Conservation (phyloP, 2,329 filamentous ascomycete species). For the Aspergillus fumigatus region DNA sequence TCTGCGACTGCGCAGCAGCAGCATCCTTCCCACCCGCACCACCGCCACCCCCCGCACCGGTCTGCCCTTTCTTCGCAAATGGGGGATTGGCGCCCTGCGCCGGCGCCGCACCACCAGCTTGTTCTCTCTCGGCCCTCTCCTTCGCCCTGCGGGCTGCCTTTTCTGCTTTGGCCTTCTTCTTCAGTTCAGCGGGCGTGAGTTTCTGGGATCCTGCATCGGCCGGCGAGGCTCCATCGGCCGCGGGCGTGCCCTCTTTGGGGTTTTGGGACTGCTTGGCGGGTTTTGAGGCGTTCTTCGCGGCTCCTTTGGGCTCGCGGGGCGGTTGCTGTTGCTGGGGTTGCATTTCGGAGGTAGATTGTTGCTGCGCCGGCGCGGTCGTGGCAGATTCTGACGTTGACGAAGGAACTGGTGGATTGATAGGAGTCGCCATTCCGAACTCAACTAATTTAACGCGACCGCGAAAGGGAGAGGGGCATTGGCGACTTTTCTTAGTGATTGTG, state of each 20-base stretch:
- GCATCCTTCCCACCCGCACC: constrained; percentile 15
- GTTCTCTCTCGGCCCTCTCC: constrained; percentile 54
- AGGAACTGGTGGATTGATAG: constrained; percentile 17
- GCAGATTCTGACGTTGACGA: constrained; percentile 12
- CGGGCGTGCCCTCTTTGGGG: constrained; percentile 20
- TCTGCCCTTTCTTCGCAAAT: constrained; percentile 28
- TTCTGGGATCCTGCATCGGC: constrained; percentile 30
- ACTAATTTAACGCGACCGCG: constrained; percentile 15
- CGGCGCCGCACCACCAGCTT: constrained; percentile 34
- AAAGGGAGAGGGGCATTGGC: constrained; percentile 23
- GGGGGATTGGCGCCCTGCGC: constrained; percentile 9
- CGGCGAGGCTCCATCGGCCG: constrained; percentile 16
- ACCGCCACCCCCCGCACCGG: constrained; percentile 17
- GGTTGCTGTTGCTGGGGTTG: constrained; percentile 16
- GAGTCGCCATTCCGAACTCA: constrained; percentile 24
- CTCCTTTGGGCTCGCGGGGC: constrained; percentile 18
- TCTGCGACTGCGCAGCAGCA: constrained; percentile 23
- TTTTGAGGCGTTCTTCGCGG: constrained; percentile 19
- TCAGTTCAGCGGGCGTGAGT: constrained; percentile 63
- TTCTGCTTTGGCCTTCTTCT: constrained; percentile 85
- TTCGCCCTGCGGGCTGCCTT: constrained; percentile 81
- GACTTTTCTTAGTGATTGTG: constrained; percentile 24
- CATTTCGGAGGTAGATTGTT: constrained; percentile 14
- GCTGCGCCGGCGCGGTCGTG: constrained; percentile 14
- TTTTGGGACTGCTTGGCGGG: constrained; percentile 19